These are phyloP conservation scores for Crataegus laevigata DNA, from an alignment of 306 rosid species.

Conservation along the genomic window DNA sequence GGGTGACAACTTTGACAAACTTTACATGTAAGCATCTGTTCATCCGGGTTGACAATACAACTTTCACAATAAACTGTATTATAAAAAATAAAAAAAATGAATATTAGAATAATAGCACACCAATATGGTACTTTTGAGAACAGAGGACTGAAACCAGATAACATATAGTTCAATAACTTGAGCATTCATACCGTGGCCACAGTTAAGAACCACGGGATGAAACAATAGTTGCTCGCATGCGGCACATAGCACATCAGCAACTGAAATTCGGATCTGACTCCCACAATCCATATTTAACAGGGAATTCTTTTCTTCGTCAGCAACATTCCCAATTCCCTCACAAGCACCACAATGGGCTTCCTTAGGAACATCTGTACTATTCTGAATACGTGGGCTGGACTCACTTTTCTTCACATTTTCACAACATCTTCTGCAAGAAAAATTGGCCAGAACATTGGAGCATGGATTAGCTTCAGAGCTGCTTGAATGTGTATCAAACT, in stretches of 20 bases:
- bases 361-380: neutral
- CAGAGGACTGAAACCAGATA: conserved; percentile 1
- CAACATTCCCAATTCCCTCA: conserved; percentile 17
- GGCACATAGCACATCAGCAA: conserved; percentile 54
- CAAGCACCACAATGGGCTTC: conserved; percentile 16
- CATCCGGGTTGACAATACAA: conserved; percentile 38
- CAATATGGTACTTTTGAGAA: neutral
- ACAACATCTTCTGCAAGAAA: conserved; percentile 24
- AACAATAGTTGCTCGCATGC: conserved; percentile 63
- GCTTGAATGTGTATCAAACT: conserved; percentile 39
- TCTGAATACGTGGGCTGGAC: neutral
- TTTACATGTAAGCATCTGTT: conserved; percentile 54
- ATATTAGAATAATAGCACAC: conserved; percentile 5
- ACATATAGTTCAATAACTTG: conserved; percentile 8
- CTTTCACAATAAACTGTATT: conserved; percentile 58
- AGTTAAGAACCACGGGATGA: conserved; percentile 70
- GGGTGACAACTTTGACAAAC: conserved; percentile 71
- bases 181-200: conserved; percentile 71
- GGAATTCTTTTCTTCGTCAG: conserved; percentile 15
- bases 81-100: conserved; percentile 10
- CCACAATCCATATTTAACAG: conserved; percentile 20
- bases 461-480: conserved; percentile 31
- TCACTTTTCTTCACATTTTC: conserved; percentile 11
- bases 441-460: conserved; percentile 20
- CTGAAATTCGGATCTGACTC: conserved; percentile 29